These are phyloP conservation scores for Lodderomyces theae DNA, from an alignment of 1,139 yeast species.

Conservation along the genomic window DNA sequence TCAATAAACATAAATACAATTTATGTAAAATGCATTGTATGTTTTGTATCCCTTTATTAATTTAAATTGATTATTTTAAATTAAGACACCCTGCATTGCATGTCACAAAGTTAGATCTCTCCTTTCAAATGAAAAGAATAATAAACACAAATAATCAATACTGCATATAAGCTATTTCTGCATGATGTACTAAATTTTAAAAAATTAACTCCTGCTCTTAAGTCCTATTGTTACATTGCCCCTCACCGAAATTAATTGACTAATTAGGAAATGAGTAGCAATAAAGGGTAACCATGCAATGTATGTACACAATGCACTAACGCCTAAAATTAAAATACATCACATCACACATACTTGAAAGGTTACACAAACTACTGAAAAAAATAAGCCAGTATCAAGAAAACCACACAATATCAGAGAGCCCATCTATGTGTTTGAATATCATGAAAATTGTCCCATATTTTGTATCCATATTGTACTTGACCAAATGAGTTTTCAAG, in stretches of 20 bases:
- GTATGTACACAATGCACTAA: neutral
- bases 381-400: neutral
- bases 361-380: neutral
- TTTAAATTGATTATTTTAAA: too few relatives aligned
- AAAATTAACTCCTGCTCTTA: neutral
- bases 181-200: neutral
- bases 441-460: too few relatives aligned
- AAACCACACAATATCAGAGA: slow-evolving; percentile 1
- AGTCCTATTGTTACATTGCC: neutral
- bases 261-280: neutral
- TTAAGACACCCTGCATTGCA: too few relatives aligned
- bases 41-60: too few relatives aligned
- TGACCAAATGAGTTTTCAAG: neutral
- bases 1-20: too few relatives aligned
- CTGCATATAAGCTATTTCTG: neutral
- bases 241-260: neutral
- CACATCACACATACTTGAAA: too few relatives aligned
- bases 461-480: too few relatives aligned
- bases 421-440: neutral
- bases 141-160: too few relatives aligned
- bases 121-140: too few relatives aligned
- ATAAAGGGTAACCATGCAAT: neutral
- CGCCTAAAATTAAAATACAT: neutral
- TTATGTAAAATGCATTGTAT: too few relatives aligned
- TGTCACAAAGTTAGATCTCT: too few relatives aligned